Evolutionary conservation across 495 filamentous ascomycete species (phyloP), one percentile per base, ranked within the genome.

Genomic region (Pseudoneurospora amorphoporcata): DNA sequence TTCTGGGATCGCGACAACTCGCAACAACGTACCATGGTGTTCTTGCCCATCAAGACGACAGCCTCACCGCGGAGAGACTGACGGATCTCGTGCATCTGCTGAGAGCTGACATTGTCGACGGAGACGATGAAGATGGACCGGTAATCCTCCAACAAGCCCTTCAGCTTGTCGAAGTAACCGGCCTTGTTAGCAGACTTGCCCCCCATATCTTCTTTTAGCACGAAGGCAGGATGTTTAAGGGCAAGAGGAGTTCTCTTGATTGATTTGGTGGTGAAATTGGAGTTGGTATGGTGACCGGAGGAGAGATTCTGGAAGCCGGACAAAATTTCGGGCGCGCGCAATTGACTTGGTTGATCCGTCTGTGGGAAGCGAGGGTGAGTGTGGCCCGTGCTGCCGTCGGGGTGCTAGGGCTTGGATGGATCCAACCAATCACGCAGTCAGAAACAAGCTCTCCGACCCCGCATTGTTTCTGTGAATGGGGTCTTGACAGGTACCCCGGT

Each of bases 51-150:
- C 84, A 98, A 88, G 75, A 98, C 94, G 77, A 97, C 91, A 84
- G 88, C 94, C 82, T 96, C 86, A 45, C 92, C 91, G 84, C 94
- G 92, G 82, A 98, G 90, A 79, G 91, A 84, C 78, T 90, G 86
- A 84, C 95, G 92, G 83, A 98, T 98, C 89, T 99, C 95, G 92
- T 99, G 95, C 95, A 99, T 99, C 90, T 99, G 95, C 90, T 99
- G 95, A 71, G 95, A 99, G 83, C 90, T 92, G 86, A 90, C 92
- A 95, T 95, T 96, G 89, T 96, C 93, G 83, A 96, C 92, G 79
- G 88, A 88, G 82, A 97, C 94, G 82, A 99, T 94, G 92, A 99
- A 99, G 87, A 98, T 91, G 77, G 90, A 92, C 82, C 88, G 88
- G 90, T 97, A 97, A 80, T 92, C 89, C 86, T 97, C 91, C 79